phyloP scores from a whole-genome alignment of 2,329 filamentous ascomycete species.

The Hymenoscyphus salicellus region DNA sequence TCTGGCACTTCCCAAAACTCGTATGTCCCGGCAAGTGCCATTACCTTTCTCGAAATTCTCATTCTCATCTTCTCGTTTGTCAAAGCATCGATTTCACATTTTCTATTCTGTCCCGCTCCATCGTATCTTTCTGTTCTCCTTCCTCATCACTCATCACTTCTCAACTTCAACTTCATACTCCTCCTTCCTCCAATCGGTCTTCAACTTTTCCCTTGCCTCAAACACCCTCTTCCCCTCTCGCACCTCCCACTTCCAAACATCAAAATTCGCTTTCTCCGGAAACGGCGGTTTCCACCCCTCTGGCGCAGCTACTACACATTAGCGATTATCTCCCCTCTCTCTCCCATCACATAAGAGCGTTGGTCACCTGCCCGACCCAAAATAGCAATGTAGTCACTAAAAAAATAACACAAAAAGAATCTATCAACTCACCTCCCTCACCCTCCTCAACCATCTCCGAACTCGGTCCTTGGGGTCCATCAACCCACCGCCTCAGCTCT shows the following conservation, averaged over 20 bases:
- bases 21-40: background rate
- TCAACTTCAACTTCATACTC: background rate
- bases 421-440: constrained; percentile 1
- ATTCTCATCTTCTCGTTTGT: background rate
- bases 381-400: too few species aligned
- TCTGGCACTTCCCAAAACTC: background rate
- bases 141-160: background rate
- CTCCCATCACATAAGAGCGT: background rate
- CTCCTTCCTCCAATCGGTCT: background rate
- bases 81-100: background rate
- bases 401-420: too few species aligned
- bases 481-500: constrained; percentile 2
- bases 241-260: background rate
- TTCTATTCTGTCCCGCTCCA: background rate
- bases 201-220: background rate
- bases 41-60: background rate
- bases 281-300: background rate
- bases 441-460: constrained; percentile 3
- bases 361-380: too few species aligned
- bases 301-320: background rate
- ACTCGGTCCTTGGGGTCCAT: constrained; percentile 5
- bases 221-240: background rate
- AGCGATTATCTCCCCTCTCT: background rate
- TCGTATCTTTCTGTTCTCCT: background rate
- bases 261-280: background rate